A percentile compares a stretch with the other conserved stretches of the same genome.
Evolutionary conservation across 306 rosid species (phyloP).

Genomic region (Canavalia gladiata): DNA sequence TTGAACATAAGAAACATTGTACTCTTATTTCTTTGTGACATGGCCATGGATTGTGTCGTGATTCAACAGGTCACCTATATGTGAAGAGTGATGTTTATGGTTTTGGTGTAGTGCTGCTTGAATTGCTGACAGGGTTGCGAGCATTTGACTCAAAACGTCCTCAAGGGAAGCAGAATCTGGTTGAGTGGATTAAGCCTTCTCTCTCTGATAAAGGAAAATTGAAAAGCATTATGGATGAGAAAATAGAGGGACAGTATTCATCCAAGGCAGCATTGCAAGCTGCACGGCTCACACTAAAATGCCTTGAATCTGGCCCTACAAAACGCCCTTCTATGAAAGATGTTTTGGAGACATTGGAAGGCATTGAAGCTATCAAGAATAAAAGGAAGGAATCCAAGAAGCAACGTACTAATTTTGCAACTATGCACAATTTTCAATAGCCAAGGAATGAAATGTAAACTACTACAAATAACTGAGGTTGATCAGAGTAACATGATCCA

Average conservation of each 20-base stretch:
- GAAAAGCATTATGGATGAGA: constrained; percentile 62
- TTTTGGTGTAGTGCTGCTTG: constrained; percentile 89
- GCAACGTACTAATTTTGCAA: constrained; percentile 5
- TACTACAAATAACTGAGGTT: not conserved
- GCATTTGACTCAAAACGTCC: constrained; percentile 67
- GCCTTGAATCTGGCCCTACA: constrained; percentile 67
- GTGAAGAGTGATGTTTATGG: constrained; percentile 94
- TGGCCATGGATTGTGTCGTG: not conserved
- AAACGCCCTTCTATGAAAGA: constrained; percentile 84
- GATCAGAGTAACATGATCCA: not conserved
- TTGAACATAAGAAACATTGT: constrained; percentile 1
- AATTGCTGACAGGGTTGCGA: constrained; percentile 76
- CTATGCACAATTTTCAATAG: constrained; percentile 18
- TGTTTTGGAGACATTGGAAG: constrained; percentile 70
- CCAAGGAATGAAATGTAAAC: not conserved
- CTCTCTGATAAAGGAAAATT: constrained; percentile 59
- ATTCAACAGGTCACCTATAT: constrained; percentile 81
- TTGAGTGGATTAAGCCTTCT: constrained; percentile 76
- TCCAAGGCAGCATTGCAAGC: constrained; percentile 60
- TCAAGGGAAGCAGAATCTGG: constrained; percentile 62
- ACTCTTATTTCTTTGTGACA: constrained; percentile 19
- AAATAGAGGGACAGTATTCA: constrained; percentile 79
- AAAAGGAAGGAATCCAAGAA: constrained; percentile 48
- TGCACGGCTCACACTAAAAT: constrained; percentile 67
- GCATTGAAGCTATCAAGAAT: constrained; percentile 55